These are phyloP conservation scores for Laguncularia racemosa DNA, from an alignment of 345 rosid species.

Conservation along the genomic window DNA sequence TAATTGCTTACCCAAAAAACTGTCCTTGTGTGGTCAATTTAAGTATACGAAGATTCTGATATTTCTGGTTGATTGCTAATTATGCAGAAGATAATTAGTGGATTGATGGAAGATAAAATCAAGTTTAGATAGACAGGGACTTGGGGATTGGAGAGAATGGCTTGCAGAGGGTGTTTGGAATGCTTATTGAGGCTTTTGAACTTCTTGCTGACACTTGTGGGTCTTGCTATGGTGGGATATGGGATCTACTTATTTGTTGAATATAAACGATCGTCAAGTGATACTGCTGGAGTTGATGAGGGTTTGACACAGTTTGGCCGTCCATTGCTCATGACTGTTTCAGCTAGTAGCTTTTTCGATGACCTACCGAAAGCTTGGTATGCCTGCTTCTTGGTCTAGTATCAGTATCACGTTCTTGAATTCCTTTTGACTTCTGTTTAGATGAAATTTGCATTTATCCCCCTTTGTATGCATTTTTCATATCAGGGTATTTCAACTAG, in stretches of 20 bases:
- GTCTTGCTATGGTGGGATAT: slow-evolving; percentile 84
- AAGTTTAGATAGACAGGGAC: too few relatives aligned
- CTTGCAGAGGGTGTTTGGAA: slow-evolving; percentile 69
- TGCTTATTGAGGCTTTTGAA: slow-evolving; percentile 82
- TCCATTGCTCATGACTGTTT: slow-evolving; percentile 67
- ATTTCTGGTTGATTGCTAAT: too few relatives aligned
- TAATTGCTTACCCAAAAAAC: too few relatives aligned
- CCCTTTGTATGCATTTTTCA: too few relatives aligned
- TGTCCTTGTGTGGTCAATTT: too few relatives aligned
- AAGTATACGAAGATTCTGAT: too few relatives aligned
- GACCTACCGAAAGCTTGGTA: slow-evolving; percentile 91
- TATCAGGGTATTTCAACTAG: too few relatives aligned
- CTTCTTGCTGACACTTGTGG: slow-evolving; percentile 68
- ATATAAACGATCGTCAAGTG: slow-evolving; percentile 36
- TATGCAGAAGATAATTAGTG: too few relatives aligned
- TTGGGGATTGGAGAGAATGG: slow-evolving; percentile 26
- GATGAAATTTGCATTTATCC: too few relatives aligned
- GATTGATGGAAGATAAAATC: too few relatives aligned
- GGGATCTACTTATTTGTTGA: slow-evolving; percentile 91
- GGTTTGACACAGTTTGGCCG: slow-evolving; percentile 53
- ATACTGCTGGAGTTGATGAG: slow-evolving; percentile 17
- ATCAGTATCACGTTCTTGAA: neutral
- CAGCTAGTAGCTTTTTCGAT: slow-evolving; percentile 40
- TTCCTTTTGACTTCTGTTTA: neutral
- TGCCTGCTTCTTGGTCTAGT: slow-evolving; percentile 8